phyloP scores from a whole-genome alignment of 176 grass and related monocot species.

The Melocanna baccifera region DNA sequence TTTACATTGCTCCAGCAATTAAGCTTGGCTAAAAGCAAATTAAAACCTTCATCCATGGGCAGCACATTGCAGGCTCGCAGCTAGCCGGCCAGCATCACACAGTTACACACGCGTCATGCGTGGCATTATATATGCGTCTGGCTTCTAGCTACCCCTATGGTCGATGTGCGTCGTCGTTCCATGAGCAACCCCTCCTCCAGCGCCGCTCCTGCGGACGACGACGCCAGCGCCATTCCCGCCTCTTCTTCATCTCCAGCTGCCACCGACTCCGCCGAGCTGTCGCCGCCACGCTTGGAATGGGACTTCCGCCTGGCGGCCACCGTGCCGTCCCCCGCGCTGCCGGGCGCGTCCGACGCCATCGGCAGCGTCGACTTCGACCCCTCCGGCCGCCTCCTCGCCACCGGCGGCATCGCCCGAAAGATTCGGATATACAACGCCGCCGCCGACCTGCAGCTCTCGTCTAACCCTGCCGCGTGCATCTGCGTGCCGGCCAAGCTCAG shows the following conservation, averaged over 20 bases:
- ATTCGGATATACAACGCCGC: constrained; percentile 65
- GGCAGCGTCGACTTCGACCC: constrained; percentile 76
- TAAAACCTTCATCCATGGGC: not conserved
- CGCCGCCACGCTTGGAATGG: constrained; percentile 55
- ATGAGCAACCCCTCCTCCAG: constrained; percentile 31
- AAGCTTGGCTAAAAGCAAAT: not conserved
- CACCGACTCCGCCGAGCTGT: constrained; percentile 22
- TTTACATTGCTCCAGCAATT: not conserved
- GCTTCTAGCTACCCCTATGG: too few relatives aligned
- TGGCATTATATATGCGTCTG: too few relatives aligned
- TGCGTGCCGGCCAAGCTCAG: constrained; percentile 94
- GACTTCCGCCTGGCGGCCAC: constrained; percentile 62
- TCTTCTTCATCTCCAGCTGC: not conserved
- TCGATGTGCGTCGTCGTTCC: not conserved
- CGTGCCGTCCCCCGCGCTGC: constrained; percentile 53
- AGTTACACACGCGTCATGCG: too few relatives aligned
- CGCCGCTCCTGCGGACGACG: not conserved
- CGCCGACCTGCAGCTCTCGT: not conserved
- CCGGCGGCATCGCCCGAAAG: constrained; percentile 85
- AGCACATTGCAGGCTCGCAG: not conserved
- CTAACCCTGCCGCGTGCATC: constrained; percentile 48
- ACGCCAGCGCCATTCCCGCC: not conserved
- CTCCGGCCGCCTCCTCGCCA: constrained; percentile 62
- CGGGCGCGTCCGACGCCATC: constrained; percentile 57
- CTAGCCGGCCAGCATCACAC: too few relatives aligned